Evolutionary conservation across 306 rosid genomes (phyloP), one percentile per base, ranked within the genome.

Genomic region (Prunus padus): DNA sequence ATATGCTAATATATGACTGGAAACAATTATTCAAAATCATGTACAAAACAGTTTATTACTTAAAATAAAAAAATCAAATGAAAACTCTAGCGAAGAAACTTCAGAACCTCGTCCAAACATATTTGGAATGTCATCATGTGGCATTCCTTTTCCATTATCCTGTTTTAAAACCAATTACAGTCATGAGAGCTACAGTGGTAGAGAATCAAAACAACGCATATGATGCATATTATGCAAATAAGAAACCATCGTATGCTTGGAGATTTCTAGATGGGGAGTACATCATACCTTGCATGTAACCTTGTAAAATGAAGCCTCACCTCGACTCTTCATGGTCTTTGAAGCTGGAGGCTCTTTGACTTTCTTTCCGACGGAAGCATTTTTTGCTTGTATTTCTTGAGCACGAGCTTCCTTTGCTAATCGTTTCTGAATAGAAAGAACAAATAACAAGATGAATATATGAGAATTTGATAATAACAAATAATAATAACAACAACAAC

Each of bases 101-200:
- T 78, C 56, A 73, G 65, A 62, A 94, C 98, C 98, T 86, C 96
- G 89, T 71, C 98, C 98, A 94, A 94, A 94, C 98, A 94, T 94
- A 83, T 94, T 84, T 82, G 98, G 98, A 81, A 94, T 94, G 87
- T 94, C 97, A 82, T 90, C 97, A 69, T 94, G 97, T 20, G 96
- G 89, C 98, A 94, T 94, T 87, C 98, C 98, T 84, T 82, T 88
- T 71, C 98, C 98, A 81, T 94, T 94, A 84, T 94, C 98, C 98
- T 94, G 86, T 56, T 30, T 65, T 61, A 72, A 59, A 77, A 80
- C 77, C 49, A 85, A 20, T 68, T 49, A 45, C 68, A 33, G 40
- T 28, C 15, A 51, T 69, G 65, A 31, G 31, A 47, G 33, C 26
- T 63, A 33, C 52, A 45, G 11, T 19, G 4, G n/a, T 59, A 73